Evolutionary conservation across 2,329 filamentous ascomycete species (phyloP).

Genomic region (Knufia fluminis): DNA sequence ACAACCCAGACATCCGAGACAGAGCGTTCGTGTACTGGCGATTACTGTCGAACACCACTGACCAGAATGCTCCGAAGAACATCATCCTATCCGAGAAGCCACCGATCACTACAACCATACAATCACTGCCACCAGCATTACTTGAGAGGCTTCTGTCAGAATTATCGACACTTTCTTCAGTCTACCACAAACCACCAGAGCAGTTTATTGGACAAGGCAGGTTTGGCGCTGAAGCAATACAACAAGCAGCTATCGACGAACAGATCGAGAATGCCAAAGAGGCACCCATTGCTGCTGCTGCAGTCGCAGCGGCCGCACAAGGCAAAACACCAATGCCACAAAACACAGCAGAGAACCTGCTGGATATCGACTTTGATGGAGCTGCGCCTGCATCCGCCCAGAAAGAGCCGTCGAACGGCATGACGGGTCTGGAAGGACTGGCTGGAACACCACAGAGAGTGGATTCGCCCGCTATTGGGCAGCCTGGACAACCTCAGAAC

Average conservation of each 20-base stretch:
- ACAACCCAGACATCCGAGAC: constrained; percentile 95
- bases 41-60: constrained; percentile 68
- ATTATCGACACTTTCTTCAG: constrained; percentile 87
- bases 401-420: constrained; percentile 49
- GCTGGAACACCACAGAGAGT: constrained; percentile 49
- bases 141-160: constrained; percentile 86
- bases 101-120: constrained; percentile 88
- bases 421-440: constrained; percentile 53
- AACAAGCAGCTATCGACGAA: constrained; percentile 91
- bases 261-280: constrained; percentile 85
- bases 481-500: constrained; percentile 24
- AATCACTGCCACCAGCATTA: constrained; percentile 70
- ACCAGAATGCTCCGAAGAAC: constrained; percentile 82
- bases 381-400: constrained; percentile 82
- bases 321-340: constrained; percentile 49
- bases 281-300: constrained; percentile 84
- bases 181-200: constrained; percentile 97
- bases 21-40: constrained; percentile 98
- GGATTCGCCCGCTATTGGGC: constrained; percentile 34
- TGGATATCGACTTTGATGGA: constrained; percentile 95
- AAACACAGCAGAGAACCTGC: constrained; percentile 82
- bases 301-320: constrained; percentile 55
- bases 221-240: constrained; percentile 87
- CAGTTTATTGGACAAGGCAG: constrained; percentile 95
- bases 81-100: constrained; percentile 92